phyloP scores from a whole-genome alignment of 257 asterid genomes.

The Galeopsis tetrahit region DNA sequence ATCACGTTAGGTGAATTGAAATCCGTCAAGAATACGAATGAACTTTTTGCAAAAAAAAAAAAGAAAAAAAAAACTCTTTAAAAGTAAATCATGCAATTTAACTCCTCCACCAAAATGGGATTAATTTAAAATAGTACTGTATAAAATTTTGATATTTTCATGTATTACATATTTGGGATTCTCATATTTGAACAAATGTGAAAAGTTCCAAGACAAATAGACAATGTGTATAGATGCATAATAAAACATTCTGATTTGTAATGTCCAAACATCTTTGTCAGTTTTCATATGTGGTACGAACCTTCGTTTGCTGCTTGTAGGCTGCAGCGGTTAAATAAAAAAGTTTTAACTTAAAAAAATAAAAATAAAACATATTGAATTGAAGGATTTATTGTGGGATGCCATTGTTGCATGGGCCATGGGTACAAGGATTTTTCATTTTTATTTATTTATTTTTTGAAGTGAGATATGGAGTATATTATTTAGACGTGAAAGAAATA shows the following conservation, averaged over 20 bases:
- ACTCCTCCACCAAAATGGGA: background rate
- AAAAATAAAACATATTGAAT: too few relatives aligned
- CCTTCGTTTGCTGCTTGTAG: too few relatives aligned
- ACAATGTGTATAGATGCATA: background rate
- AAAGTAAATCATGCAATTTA: background rate
- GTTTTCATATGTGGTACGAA: too few relatives aligned
- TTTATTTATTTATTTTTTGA: background rate
- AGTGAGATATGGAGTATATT: conserved; percentile 29
- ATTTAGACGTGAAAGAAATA: conserved; percentile 32
- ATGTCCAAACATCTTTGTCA: background rate
- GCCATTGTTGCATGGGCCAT: background rate
- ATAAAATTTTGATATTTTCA: background rate
- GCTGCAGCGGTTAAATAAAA: too few relatives aligned
- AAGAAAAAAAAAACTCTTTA: too few relatives aligned
- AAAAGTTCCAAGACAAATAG: background rate
- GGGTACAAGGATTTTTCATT: background rate
- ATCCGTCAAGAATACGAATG: background rate
- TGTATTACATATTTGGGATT: background rate
- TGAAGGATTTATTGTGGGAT: too few relatives aligned
- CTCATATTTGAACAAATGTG: background rate
- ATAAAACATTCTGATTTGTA: background rate
- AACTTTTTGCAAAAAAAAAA: background rate
- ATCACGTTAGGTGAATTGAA: too few relatives aligned
- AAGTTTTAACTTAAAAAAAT: too few relatives aligned
- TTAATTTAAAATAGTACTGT: too few relatives aligned